Evolutionary conservation across 768 basidiomycete species (phyloP), one percentile per base, ranked within the genome.

Genomic region (Sistotremastrum niveocremeum): DNA sequence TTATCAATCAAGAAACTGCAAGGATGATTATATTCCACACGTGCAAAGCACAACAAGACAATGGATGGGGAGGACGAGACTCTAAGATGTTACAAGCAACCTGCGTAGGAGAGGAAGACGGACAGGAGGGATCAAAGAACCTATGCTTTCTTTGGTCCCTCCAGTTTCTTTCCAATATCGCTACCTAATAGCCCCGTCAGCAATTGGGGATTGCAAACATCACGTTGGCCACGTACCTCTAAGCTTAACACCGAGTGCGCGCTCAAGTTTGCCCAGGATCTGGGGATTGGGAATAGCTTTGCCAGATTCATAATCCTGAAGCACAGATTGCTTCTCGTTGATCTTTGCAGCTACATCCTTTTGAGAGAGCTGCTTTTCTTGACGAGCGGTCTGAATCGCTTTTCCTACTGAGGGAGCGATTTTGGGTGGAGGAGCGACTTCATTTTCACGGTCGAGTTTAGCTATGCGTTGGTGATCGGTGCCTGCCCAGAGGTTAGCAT

Each of bases 401-500:
- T 79, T 79, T 52, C 85, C 84, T 50, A 85, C 85, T 28, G 69
- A 70, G 6, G 79, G 70, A 2, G 71, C 60, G 52, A 97, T 67
- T 65, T 89, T 94, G 45, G 83, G 54, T 41, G 93, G 93, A 5
- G 91, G 90, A 6, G 90, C 88, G 28, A 94, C 90, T 57, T 94
- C 91, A 61, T 97, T 93, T 55, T 95, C 89, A 39, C 87, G 78
- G 63, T 93, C 91, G 38, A 97, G 80, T 58, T 93, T 93, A 29
- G 85, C 90, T 59, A 93, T 91, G 46, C 77, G 78, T 59, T 90
- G 87, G 66, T 94, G 89, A 65, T 97, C 91, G 52, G 87, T 85
- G 34, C 85, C 88, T 91, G 48, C 7, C 20, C 11, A 7, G 20
- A 43, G 10, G 31, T 4, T 28, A 34, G n/a, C 37, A 40, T 39